Percentiles rank a stretch among this genome's conserved stretches.
phyloP scores from a whole-genome alignment of 208 protist species.

The Trypanosoma avium region DNA sequence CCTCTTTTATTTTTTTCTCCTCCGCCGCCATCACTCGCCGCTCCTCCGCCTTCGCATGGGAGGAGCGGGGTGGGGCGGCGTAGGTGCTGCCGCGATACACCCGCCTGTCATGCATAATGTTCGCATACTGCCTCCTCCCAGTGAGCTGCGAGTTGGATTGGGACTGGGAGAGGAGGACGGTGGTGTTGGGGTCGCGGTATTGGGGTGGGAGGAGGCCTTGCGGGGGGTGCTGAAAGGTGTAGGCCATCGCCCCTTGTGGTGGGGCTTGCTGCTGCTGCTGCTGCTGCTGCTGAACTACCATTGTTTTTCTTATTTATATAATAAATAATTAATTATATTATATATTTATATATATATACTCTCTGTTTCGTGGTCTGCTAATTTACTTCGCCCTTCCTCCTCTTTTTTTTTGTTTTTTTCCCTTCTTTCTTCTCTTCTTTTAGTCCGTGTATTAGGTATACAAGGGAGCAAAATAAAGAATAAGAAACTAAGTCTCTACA shows the following conservation, averaged over 20 bases:
- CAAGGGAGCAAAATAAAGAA: too few species aligned
- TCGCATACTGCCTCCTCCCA: slow-evolving; percentile 69
- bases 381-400: neutral
- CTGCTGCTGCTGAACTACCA: slow-evolving; percentile 26
- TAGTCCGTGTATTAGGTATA: too few species aligned
- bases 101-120: slow-evolving; percentile 96
- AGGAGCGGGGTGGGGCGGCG: slow-evolving; percentile 84
- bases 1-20: slow-evolving; percentile 52
- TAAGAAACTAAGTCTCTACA: too few species aligned
- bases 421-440: neutral
- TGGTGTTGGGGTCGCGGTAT: slow-evolving; percentile 72
- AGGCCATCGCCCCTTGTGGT: slow-evolving; percentile 51
- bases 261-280: slow-evolving; percentile 32
- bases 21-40: slow-evolving; percentile 64
- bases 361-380: neutral
- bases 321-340: neutral
- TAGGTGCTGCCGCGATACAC: slow-evolving; percentile 96
- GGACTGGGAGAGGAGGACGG: slow-evolving; percentile 42
- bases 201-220: slow-evolving; percentile 77
- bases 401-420: slow-evolving; percentile 8
- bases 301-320: slow-evolving; percentile 1
- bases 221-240: slow-evolving; percentile 90
- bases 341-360: slow-evolving; percentile 1
- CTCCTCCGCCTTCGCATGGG: slow-evolving; percentile 61
- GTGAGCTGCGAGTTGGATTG: slow-evolving; percentile 5